Conservation (phyloP, 2,329 filamentous ascomycete species). For the Exserohilum rostratum region DNA sequence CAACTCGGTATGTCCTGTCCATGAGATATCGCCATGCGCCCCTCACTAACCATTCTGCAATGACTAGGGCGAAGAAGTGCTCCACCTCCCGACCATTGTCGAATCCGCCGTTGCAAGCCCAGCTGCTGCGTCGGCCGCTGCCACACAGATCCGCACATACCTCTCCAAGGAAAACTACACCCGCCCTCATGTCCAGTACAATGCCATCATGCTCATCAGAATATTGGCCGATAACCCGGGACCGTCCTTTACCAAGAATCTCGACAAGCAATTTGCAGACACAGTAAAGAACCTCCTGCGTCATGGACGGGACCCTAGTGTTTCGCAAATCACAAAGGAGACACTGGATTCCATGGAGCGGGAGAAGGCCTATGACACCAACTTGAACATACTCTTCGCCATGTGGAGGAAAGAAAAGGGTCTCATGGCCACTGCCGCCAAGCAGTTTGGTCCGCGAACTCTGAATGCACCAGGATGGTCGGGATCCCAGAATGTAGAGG, state of each 20-base stretch:
- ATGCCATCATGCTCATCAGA: conserved; percentile 91
- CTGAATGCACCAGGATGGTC: conserved; percentile 54
- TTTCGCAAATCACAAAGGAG: conserved; percentile 86
- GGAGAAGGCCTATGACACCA: conserved; percentile 75
- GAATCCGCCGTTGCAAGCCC: conserved; percentile 94
- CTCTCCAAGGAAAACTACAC: conserved; percentile 72
- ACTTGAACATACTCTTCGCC: conserved; percentile 70
- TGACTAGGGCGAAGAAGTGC: conserved; percentile 81
- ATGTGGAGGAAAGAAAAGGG: conserved; percentile 87
- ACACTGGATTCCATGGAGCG: conserved; percentile 79
- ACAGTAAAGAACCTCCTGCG: conserved; percentile 77
- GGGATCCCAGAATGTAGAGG: conserved; percentile 28
- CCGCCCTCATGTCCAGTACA: conserved; percentile 82
- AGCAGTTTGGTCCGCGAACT: conserved; percentile 46
- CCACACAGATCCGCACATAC: conserved; percentile 80
- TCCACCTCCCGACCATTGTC: conserved; percentile 91
- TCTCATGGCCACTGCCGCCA: conserved; percentile 55
- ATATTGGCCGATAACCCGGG: conserved; percentile 94
- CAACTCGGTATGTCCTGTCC: conserved; percentile 48
- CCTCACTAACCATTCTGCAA: conserved; percentile 18
- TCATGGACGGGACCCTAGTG: conserved; percentile 72
- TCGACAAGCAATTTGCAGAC: conserved; percentile 83
- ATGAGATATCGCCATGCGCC: no score
- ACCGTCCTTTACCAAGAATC: conserved; percentile 83
- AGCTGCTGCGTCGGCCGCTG: conserved; percentile 79